Evolutionary conservation across 129 eudicot genomes (phyloP).

Genomic region (Saposhnikovia divaricata): DNA sequence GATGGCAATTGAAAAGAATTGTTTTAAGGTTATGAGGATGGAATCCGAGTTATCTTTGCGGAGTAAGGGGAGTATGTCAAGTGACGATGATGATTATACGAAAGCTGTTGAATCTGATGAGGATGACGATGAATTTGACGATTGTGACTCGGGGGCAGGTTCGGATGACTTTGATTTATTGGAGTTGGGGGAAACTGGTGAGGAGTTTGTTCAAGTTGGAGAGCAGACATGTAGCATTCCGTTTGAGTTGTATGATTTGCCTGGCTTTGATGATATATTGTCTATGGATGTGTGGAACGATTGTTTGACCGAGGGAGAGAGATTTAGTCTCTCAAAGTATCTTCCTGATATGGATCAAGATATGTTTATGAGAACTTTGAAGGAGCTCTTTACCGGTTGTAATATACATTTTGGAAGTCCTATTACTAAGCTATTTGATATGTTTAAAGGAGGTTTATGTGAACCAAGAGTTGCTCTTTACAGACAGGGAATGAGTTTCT

Average conservation of each 20-base stretch:
- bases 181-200: slow-evolving; percentile 82
- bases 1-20: slow-evolving; percentile 88
- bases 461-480: slow-evolving; percentile 95
- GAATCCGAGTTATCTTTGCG: slow-evolving; percentile 51
- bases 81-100: slow-evolving; percentile 65
- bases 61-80: slow-evolving; percentile 72
- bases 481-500: slow-evolving; percentile 62
- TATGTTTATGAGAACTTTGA: slow-evolving; percentile 65
- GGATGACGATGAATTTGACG: slow-evolving; percentile 66
- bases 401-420: slow-evolving; percentile 92
- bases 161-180: slow-evolving; percentile 93
- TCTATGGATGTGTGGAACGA: slow-evolving; percentile 98
- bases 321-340: slow-evolving; percentile 63
- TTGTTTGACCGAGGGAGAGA: slow-evolving; percentile 73
- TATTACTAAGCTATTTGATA: slow-evolving; percentile 43
- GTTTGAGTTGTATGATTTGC: slow-evolving; percentile 76
- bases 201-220: slow-evolving; percentile 86
- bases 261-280: slow-evolving; percentile 55
- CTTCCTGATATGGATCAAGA: slow-evolving; percentile 97
- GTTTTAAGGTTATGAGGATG: slow-evolving; percentile 37
- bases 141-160: slow-evolving; percentile 93
- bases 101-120: slow-evolving; percentile 35
- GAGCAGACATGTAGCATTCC: slow-evolving; percentile 91
- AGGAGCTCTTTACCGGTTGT: slow-evolving; percentile 75
- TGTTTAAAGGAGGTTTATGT: slow-evolving; percentile 93